Base-by-base conservation (phyloP, 345 rosid genomes). In the Schrenkiella parvula region DNA sequence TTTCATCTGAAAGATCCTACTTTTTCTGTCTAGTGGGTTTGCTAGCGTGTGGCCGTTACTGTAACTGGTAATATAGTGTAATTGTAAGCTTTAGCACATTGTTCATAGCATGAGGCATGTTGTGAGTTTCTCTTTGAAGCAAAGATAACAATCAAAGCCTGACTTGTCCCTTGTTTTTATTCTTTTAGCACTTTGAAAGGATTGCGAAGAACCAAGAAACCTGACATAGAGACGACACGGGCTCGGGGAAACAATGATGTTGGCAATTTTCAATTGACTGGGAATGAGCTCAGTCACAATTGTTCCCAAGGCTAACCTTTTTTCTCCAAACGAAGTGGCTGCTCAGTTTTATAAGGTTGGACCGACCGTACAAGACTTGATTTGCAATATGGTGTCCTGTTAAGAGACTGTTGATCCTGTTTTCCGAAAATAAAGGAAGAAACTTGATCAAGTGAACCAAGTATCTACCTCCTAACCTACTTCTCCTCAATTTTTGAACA, bases 381-480 rank as follows among this genome's bases (percentile, higher is more conserved):
- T 12, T 48, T 56, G 39, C 26, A 65, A 9, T 37, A 34, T 19
- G 3, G 21, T 39, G 23, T 67, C 53, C 31, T 67, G 56, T 39
- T 54, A 34, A 55, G 77, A 55, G 65, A 55, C 34, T 39, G 3
- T 60, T 50, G 32, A 41, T 52, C 48, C 2, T 3, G 12, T 67
- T 22, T 58, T 31, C 28, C 13, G 6, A 39, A 31, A 15, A n/a
- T 41, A 75, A 75, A 59, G 31, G 23, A 68, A 68, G 57, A 28
- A 23, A 60, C 39, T 60, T 67, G 47, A 39, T 61, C 70, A 60
- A 75, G 41, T 68, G 74, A 43, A 52, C 73, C 73, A 12, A 15
- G 55, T 66, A 58, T 51, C 72, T 74, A 57, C 72, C 61, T 57
- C 47, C 17, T 58, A 48, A 67, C 73, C 68, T 67, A 60, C 73